Evolutionary conservation across 257 asterid species (phyloP).

Genomic region (Vinca minor): DNA sequence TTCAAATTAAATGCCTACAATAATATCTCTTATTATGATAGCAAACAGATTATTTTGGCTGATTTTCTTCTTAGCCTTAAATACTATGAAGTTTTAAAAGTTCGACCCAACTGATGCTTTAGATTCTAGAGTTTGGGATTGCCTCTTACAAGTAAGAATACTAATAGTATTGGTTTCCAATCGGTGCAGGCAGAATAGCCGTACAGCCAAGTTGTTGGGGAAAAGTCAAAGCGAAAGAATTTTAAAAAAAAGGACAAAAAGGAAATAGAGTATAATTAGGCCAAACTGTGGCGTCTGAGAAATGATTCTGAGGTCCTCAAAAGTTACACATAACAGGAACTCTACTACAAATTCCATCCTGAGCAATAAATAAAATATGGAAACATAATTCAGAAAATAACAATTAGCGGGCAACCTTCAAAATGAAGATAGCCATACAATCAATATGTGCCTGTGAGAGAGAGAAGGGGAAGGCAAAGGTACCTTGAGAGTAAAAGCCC

Average conservation of each 20-base stretch:
- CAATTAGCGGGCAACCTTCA: background rate
- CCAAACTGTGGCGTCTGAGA: background rate
- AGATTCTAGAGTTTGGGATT: background rate
- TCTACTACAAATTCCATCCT: background rate
- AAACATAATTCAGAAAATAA: background rate
- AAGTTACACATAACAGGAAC: background rate
- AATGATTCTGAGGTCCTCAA: background rate
- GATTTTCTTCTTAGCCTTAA: background rate
- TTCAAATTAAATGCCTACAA: background rate
- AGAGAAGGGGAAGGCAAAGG: background rate
- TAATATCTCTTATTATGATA: background rate
- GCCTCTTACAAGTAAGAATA: background rate
- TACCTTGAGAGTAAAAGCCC: slow-evolving; percentile 98
- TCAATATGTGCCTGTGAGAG: background rate
- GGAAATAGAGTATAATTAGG: background rate
- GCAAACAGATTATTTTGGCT: background rate
- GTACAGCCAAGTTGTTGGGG: background rate
- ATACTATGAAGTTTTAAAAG: background rate
- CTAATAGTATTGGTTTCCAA: background rate
- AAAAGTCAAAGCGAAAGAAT: background rate
- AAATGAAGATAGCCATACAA: background rate
- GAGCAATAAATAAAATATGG: background rate
- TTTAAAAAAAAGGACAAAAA: background rate
- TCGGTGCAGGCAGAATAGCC: background rate
- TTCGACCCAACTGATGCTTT: background rate